A percentile compares a stretch with the other conserved stretches of the same genome.
phyloP scores from a whole-genome alignment of 2,329 filamentous ascomycete genomes.

The Diplodia intermedia region DNA sequence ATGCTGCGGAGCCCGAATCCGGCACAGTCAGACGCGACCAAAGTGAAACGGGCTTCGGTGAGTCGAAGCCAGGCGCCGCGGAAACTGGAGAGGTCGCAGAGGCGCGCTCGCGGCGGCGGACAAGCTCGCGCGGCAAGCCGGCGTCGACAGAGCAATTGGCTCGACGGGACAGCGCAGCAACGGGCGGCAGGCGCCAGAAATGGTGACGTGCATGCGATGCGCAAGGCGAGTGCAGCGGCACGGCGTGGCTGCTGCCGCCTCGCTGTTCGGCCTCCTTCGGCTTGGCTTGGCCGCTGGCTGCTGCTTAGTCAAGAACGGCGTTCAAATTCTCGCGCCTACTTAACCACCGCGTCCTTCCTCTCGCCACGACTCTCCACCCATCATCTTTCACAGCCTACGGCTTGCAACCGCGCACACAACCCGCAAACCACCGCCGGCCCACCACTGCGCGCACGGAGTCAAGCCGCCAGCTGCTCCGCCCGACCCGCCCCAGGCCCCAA shows the following conservation, averaged over 20 bases:
- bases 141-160: slow-evolving; percentile 5
- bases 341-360: slow-evolving; percentile 26
- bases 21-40: neutral
- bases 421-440: slow-evolving; percentile 25
- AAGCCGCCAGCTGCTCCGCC: slow-evolving; percentile 32
- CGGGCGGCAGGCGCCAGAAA: slow-evolving; percentile 23
- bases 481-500: slow-evolving; percentile 15
- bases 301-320: slow-evolving; percentile 17
- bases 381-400: slow-evolving; percentile 21
- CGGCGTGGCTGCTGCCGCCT: slow-evolving; percentile 3
- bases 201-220: slow-evolving; percentile 12
- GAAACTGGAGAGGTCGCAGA: too few relatives aligned
- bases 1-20: too few relatives aligned
- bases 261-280: slow-evolving; percentile 13
- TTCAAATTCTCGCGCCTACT: slow-evolving; percentile 28
- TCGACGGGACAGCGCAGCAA: neutral
- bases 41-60: neutral
- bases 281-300: neutral
- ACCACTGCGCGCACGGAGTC: slow-evolving; percentile 32
- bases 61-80: neutral
- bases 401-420: slow-evolving; percentile 6
- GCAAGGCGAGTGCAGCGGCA: neutral
- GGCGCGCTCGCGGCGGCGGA: neutral
- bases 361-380: slow-evolving; percentile 24
- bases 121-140: neutral